Conservation (phyloP, 2,329 filamentous ascomycete species). For the Rhytidhysteron rufulum region DNA sequence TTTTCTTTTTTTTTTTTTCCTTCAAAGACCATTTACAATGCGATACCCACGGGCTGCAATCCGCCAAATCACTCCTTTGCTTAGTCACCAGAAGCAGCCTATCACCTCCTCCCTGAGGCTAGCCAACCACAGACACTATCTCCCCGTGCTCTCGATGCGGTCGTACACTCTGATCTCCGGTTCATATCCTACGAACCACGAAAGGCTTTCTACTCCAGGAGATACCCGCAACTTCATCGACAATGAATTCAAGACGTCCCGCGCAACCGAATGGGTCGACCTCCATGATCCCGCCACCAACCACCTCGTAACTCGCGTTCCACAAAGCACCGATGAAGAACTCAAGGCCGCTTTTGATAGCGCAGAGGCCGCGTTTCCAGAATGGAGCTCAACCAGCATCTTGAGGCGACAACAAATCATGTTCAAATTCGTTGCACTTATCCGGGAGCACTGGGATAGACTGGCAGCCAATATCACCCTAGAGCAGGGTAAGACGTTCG, state of each 20-base stretch:
- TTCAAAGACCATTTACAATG: no score
- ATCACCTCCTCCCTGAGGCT: no score
- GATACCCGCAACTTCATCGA: constrained; percentile 80
- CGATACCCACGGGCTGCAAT: no score
- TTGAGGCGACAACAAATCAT: constrained; percentile 77
- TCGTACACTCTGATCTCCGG: no score
- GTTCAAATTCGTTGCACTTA: constrained; percentile 78
- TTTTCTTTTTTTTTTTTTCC: no score
- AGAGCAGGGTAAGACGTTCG: constrained; percentile 86
- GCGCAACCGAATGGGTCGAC: constrained; percentile 70
- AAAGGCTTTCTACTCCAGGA: constrained; percentile 61
- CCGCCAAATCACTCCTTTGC: no score
- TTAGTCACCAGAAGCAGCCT: no score
- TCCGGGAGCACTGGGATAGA: constrained; percentile 80
- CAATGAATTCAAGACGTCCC: constrained; percentile 70
- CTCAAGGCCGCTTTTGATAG: constrained; percentile 71
- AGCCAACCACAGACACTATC: no score
- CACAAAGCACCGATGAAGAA: constrained; percentile 75
- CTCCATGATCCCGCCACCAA: constrained; percentile 81
- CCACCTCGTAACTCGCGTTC: constrained; percentile 78
- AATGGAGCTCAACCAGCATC: constrained; percentile 69
- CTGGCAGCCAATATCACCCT: constrained; percentile 80
- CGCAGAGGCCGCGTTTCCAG: constrained; percentile 70
- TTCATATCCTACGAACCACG: constrained; percentile 67
- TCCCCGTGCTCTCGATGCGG: no score